Percentiles rank a stretch among this genome's conserved stretches.
phyloP scores from a whole-genome alignment of 306 rosid species.

The Macrotyloma uniflorum region DNA sequence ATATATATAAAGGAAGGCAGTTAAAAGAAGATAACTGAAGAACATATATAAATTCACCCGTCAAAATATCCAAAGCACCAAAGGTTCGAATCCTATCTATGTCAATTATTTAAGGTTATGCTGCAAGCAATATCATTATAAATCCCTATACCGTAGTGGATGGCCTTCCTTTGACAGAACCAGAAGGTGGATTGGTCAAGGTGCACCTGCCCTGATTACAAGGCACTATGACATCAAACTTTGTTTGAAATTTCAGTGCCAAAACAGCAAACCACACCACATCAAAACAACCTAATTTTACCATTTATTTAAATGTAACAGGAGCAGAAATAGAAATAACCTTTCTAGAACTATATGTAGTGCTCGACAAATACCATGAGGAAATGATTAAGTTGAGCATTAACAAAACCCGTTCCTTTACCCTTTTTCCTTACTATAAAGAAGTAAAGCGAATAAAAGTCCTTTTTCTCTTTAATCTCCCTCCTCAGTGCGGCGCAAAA shows the following conservation, averaged over 20 bases:
- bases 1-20: constrained; percentile 14
- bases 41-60: not conserved
- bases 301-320: constrained; percentile 26
- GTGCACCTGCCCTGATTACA: constrained; percentile 31
- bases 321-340: constrained; percentile 43
- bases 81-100: constrained; percentile 1
- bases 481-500: constrained; percentile 56
- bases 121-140: constrained; percentile 18
- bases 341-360: constrained; percentile 37
- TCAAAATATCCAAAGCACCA: not conserved
- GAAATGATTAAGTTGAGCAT: constrained; percentile 47
- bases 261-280: constrained; percentile 31
- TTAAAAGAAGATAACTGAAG: constrained; percentile 26
- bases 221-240: constrained; percentile 23
- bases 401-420: constrained; percentile 32
- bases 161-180: constrained; percentile 20
- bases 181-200: constrained; percentile 37
- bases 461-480: constrained; percentile 47
- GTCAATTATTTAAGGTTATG: not conserved
- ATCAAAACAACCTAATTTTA: constrained; percentile 33
- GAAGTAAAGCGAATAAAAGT: constrained; percentile 31
- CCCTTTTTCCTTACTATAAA: constrained; percentile 35
- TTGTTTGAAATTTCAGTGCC: constrained; percentile 34
- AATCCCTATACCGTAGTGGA: not conserved
- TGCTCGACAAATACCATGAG: constrained; percentile 40